Evolutionary conservation across 768 basidiomycete species (phyloP), one percentile per base, ranked within the genome.

Genomic region (Boletus vinaceobasis): DNA sequence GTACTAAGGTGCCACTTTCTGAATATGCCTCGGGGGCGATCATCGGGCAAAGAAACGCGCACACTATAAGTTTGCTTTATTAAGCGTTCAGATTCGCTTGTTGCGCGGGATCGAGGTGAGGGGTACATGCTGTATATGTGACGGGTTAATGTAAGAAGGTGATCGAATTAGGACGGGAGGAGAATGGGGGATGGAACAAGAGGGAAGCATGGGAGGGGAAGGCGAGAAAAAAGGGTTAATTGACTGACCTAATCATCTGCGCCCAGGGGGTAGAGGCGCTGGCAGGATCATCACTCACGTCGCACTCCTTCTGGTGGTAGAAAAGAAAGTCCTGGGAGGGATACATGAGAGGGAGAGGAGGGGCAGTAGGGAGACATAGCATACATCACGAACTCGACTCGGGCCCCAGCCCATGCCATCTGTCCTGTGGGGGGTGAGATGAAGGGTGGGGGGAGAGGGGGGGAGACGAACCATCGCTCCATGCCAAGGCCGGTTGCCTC

Each of bases 321-420:
- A 81, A 81, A n/a, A 82, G 67, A 60, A 81, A 82, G 62, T 79
- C 79, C 78, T 80, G 56, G 4, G 43, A 17, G 38, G n/a, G 29
- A 43, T 67, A 47, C 68, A 37, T 2, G 39, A n/a, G 17, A 19
- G 19, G 40, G 15, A 36, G 19, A 2, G 26, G 3, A n/a, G 0
- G 17, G 23, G 2, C 0, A 19, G 32, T 2, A 0, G 38, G 43
- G 53, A 23, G 23, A 23, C 23, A 23, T 23, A 4, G 61, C 71
- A 29, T 55, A 72, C 67, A 54, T 74, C 73, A 74, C 88, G 74
- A 61, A 91, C 80, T 17, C 89, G 80, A 67, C 87, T 89, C 14
- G 90, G 87, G 31, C 88, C 88, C 90, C 90, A 92, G 44, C 87
- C 86, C 81, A 90, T 87, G 37, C 89, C 81, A 58, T 82, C 80